Conservation (phyloP, 148 eudicot genomes). For the Mesembryanthemum crystallinum region DNA sequence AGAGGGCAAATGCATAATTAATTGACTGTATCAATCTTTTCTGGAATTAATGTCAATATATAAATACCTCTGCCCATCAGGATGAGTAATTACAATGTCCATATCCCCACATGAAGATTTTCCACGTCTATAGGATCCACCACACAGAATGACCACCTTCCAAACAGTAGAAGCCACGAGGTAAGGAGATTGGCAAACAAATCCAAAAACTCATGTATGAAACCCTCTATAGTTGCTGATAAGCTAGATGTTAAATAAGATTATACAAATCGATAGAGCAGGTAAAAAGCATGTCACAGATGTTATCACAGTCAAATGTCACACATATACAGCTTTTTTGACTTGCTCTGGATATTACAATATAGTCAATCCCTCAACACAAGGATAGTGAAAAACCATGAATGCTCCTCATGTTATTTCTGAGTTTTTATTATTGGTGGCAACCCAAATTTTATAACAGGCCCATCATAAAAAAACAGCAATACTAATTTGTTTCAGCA, state of each 20-base stretch:
- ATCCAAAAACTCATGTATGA: neutral
- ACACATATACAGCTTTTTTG: neutral
- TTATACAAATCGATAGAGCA: neutral
- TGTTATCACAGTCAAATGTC: neutral
- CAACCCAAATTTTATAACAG: neutral
- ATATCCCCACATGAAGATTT: constrained; percentile 90
- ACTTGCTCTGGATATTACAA: neutral
- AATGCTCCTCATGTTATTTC: neutral
- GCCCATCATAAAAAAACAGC: too few species aligned
- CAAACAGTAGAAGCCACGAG: neutral
- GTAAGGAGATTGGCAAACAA: neutral
- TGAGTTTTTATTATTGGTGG: neutral
- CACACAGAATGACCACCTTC: constrained; percentile 75
- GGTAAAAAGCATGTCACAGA: neutral
- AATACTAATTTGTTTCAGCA: too few species aligned
- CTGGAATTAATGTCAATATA: neutral
- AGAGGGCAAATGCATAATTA: neutral
- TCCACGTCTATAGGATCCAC: constrained; percentile 98
- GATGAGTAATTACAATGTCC: constrained; percentile 91
- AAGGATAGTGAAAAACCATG: neutral
- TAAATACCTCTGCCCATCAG: constrained; percentile 81
- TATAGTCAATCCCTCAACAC: neutral
- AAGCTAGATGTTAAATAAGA: neutral
- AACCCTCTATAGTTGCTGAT: neutral
- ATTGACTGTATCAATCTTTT: neutral